Evolutionary conservation across 305 asterid species (phyloP), one percentile per base, ranked within the genome.

Genomic region (Solanum hybrid): DNA sequence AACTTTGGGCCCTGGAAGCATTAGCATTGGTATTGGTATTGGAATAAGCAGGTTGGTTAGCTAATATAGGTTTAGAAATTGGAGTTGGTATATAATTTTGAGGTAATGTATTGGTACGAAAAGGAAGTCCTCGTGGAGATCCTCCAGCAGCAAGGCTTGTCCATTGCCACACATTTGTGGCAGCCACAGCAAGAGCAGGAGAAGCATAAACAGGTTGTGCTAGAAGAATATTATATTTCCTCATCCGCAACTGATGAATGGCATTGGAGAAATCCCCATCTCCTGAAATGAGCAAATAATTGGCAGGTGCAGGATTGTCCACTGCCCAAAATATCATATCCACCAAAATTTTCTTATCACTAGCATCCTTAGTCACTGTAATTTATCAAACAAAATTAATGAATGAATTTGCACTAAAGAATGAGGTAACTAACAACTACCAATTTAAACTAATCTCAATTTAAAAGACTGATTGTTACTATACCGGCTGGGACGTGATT

Each of bases 281-380:
- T n/a, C 96, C 95, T 0, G 95, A 93, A 37, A 94, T 93, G 24
- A 94, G 92, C 89, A 94, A 84, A 31, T 31, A 31, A 31, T 31
- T 94, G 6, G 95, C 96, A 6, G 95, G 96, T 80, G 97, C 94
- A 42, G 94, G 95, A 92, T 94, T 94, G 88, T 94, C 97, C 6
- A 94, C 93, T n/a, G 95, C 95, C 95, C 97, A 95, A 78, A 94
- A 90, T 78, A 94, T 81, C 95, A 94, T 93, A 9, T 94, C 95
- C 80, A 93, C 95, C 86, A 94, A 86, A 36, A 94, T 92, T 78
- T 90, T 92, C 90, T 94, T 92, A 88, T 94, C 94, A 88, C 95
- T 95, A 6, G 95, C 94, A 92, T 93, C 96, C 86, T 93, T 94
- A n/a, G 45, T 89, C 27, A 94, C 95, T 93, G 88, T 81, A 56